A percentile compares a stretch with the other conserved stretches of the same genome.
Conservation (phyloP, 179 eudicot genomes). For the Spinacia oleracea region DNA sequence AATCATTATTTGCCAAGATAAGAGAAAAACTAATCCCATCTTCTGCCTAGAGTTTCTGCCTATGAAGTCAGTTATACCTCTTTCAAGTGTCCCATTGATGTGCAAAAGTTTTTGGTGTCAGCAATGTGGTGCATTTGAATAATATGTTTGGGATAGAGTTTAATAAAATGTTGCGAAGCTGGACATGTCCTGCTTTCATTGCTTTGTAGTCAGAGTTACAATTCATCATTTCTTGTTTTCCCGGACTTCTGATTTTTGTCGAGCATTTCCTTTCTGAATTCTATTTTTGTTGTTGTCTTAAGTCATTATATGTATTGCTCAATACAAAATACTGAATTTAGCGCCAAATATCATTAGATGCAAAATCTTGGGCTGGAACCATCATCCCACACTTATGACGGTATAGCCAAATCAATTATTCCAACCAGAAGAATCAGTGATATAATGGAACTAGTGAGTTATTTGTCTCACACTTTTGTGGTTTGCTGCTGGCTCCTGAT, state of each 20-base stretch:
- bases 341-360: conserved; percentile 58
- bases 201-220: not conserved
- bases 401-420: conserved; percentile 65
- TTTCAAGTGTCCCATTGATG: not conserved
- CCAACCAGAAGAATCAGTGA: conserved; percentile 39
- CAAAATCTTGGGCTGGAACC: conserved; percentile 80
- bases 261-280: not conserved
- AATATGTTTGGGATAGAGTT: not conserved
- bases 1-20: not conserved
- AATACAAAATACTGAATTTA: conserved; percentile 27
- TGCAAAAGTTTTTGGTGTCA: not conserved
- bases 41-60: not conserved
- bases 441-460: conserved; percentile 63
- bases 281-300: conserved; percentile 13
- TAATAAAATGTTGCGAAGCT: not conserved
- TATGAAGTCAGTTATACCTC: not conserved
- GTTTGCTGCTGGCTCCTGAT: conserved; percentile 14
- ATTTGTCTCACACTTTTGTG: conserved; percentile 9
- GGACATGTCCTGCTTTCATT: not conserved
- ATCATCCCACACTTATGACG: conserved; percentile 55
- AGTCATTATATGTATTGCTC: conserved; percentile 5
- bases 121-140: not conserved
- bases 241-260: not conserved
- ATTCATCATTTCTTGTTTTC: not conserved
- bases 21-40: not conserved